Conservation (phyloP, 2,329 filamentous ascomycete genomes). For the Fusarium nanum region DNA sequence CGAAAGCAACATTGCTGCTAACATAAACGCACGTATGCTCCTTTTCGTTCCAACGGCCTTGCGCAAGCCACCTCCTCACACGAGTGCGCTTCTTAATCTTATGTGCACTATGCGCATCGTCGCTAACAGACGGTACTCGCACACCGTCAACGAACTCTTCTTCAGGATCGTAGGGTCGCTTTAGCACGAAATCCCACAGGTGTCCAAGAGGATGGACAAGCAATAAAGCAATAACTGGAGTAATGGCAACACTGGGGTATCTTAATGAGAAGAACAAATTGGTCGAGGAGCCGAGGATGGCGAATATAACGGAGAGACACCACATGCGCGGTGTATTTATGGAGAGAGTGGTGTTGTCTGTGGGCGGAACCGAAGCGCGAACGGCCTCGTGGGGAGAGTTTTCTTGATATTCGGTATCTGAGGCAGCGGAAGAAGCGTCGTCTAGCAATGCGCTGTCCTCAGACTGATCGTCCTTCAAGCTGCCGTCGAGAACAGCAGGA, state of each 20-base stretch:
- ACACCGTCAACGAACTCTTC: slow-evolving; percentile 65
- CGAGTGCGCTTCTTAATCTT: slow-evolving; percentile 52
- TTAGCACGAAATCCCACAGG: slow-evolving; percentile 79
- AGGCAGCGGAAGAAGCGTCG: slow-evolving; percentile 55
- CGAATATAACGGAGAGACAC: slow-evolving; percentile 82
- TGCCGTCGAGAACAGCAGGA: slow-evolving; percentile 57
- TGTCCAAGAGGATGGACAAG: slow-evolving; percentile 87
- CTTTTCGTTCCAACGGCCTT: slow-evolving; percentile 88
- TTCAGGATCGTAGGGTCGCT: slow-evolving; percentile 66
- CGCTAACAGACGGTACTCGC: slow-evolving; percentile 38
- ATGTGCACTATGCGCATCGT: slow-evolving; percentile 30
- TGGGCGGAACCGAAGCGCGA: slow-evolving; percentile 80
- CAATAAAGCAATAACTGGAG: slow-evolving; percentile 86
- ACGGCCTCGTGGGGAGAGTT: slow-evolving; percentile 84
- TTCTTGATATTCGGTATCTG: slow-evolving; percentile 67
- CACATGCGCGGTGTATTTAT: slow-evolving; percentile 92
- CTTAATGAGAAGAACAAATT: slow-evolving; percentile 90
- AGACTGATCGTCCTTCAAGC: slow-evolving; percentile 54
- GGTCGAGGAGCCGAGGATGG: slow-evolving; percentile 82
- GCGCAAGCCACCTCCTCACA: slow-evolving; percentile 78
- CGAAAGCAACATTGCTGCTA: slow-evolving; percentile 89
- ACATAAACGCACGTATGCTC: slow-evolving; percentile 91
- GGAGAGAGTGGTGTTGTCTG: slow-evolving; percentile 80
- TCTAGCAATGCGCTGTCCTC: slow-evolving; percentile 53
- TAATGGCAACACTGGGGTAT: slow-evolving; percentile 91